Conservation (phyloP, 148 eudicot species). For the Silene uniflora region DNA sequence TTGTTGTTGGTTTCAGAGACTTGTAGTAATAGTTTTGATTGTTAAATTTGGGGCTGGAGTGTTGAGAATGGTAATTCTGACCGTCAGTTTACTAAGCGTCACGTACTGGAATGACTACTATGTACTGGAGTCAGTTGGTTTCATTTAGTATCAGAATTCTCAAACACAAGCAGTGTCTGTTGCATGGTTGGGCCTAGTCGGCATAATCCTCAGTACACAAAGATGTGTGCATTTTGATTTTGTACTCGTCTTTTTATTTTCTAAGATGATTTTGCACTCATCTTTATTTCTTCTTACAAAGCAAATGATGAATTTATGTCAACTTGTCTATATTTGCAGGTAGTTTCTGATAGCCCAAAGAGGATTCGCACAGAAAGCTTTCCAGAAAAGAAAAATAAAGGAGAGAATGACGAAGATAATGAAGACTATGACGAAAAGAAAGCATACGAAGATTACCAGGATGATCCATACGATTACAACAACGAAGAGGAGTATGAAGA, state of each 20-base stretch:
- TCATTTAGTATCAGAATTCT: background rate
- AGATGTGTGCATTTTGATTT: background rate
- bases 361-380: constrained; percentile 23
- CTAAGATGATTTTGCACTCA: background rate
- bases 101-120: background rate
- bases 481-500: constrained; percentile 26
- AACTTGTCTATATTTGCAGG: constrained; percentile 23
- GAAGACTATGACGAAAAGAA: constrained; percentile 19
- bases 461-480: constrained; percentile 22
- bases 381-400: constrained; percentile 19
- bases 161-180: background rate
- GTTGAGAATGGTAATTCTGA: background rate
- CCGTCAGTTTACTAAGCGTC: background rate
- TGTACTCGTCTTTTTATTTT: background rate
- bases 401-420: constrained; percentile 18
- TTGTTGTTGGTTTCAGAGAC: no score
- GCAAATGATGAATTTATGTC: background rate
- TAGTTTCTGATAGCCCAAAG: constrained; percentile 25
- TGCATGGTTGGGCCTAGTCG: background rate
- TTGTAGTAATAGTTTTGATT: background rate
- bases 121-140: background rate
- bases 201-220: background rate
- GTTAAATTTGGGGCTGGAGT: background rate
- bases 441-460: constrained; percentile 17
- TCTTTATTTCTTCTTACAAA: background rate